These are phyloP conservation scores for Mortierella sp. DNA, from an alignment of 371 early-diverging fungal species.

Conservation along the genomic window DNA sequence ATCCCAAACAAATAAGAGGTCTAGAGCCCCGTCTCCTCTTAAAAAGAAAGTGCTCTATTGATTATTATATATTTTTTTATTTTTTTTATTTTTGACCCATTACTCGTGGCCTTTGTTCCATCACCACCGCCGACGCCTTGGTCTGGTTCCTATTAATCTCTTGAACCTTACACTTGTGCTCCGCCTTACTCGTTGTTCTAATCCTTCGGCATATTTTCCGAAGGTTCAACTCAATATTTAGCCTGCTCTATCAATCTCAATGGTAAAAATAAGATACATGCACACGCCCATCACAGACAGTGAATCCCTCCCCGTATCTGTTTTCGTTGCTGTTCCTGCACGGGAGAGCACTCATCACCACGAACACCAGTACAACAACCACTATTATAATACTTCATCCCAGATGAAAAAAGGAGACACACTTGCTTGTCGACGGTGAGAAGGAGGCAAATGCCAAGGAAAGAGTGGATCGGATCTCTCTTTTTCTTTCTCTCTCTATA, in stretches of 20 bases:
- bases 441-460: slow-evolving; percentile 1
- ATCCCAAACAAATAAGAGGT: slow-evolving; percentile 1
- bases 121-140: background rate
- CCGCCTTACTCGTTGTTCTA: background rate
- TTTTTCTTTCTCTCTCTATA: no score
- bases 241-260: background rate
- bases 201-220: slow-evolving; percentile 12
- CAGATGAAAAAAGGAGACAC: slow-evolving; percentile 13
- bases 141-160: background rate
- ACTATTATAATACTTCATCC: slow-evolving; percentile 2
- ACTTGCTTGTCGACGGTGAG: background rate
- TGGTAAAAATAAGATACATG: slow-evolving; percentile 8
- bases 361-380: background rate
- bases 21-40: slow-evolving; percentile 11
- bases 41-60: background rate
- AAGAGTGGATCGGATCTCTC: background rate
- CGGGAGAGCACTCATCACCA: background rate
- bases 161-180: slow-evolving; percentile 3
- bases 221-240: background rate
- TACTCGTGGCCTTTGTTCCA: background rate
- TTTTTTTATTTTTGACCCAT: background rate
- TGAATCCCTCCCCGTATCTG: background rate
- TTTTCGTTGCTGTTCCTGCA: background rate
- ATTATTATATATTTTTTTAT: background rate
- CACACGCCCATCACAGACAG: background rate